Percentiles rank a stretch among this genome's conserved stretches.
Conservation (phyloP, 352 stramenopile genomes). For the Aphanomyces stellatus region DNA sequence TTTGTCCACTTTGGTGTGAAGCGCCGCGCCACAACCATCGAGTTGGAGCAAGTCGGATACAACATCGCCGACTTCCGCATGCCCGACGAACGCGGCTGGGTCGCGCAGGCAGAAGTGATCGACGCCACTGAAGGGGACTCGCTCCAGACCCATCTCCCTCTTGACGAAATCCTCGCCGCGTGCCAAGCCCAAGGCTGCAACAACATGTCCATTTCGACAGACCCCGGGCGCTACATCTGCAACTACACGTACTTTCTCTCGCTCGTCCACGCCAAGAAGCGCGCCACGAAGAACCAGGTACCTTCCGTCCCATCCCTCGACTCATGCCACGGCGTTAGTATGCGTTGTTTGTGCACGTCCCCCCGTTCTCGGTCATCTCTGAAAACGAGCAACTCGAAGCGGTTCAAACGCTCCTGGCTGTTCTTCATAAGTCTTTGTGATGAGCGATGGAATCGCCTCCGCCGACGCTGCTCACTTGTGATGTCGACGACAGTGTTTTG, state of each 20-base stretch:
- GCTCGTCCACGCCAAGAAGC: constrained; percentile 50
- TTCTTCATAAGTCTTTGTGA: too few species aligned
- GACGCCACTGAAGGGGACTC: constrained; percentile 31
- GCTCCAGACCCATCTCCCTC: constrained; percentile 40
- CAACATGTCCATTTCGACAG: constrained; percentile 45
- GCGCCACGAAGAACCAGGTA: constrained; percentile 26
- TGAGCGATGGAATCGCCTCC: too few species aligned
- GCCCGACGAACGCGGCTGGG: constrained; percentile 62
- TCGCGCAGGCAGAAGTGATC: constrained; percentile 47
- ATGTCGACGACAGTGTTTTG: too few species aligned
- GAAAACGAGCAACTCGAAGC: constrained; percentile 61
- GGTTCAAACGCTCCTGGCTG: too few species aligned
- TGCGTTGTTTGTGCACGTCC: constrained; percentile 72
- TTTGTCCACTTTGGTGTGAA: constrained; percentile 72
- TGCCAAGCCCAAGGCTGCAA: constrained; percentile 27
- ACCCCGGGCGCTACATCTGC: constrained; percentile 78
- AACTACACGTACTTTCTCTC: constrained; percentile 82
- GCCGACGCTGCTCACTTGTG: too few species aligned
- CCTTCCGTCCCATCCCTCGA: background rate
- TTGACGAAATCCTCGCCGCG: constrained; percentile 42
- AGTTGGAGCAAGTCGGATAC: constrained; percentile 65
- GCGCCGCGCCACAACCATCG: constrained; percentile 33
- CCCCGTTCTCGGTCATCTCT: constrained; percentile 44
- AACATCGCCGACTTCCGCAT: constrained; percentile 77
- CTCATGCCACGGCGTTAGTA: constrained; percentile 30